Conservation (phyloP, 1,139 yeast genomes). For the Candida smagusa region DNA sequence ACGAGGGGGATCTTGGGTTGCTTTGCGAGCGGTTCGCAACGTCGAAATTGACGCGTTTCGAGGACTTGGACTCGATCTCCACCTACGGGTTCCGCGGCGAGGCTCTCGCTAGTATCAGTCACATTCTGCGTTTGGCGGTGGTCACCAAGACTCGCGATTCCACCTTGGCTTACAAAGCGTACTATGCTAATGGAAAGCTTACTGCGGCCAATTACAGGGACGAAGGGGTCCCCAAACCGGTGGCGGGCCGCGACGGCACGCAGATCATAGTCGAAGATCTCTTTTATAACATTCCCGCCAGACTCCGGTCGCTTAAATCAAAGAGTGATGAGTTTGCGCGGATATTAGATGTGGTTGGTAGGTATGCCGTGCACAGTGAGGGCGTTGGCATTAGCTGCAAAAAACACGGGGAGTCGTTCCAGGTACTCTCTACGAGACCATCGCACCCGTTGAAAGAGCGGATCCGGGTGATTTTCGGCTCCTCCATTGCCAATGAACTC, state of each 20-base stretch:
- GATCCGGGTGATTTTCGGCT: constrained; percentile 71
- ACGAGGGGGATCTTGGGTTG: constrained; percentile 41
- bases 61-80: constrained; percentile 45
- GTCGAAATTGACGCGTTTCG: constrained; percentile 47
- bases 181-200: constrained; percentile 62
- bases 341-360: constrained; percentile 78
- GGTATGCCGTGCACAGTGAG: constrained; percentile 74
- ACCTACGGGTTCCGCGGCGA: constrained; percentile 66
- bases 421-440: constrained; percentile 53
- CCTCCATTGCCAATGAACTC: constrained; percentile 64
- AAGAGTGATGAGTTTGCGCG: constrained; percentile 72
- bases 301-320: constrained; percentile 64
- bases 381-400: constrained; percentile 77
- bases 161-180: constrained; percentile 67
- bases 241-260: constrained; percentile 89
- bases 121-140: constrained; percentile 67
- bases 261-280: constrained; percentile 82
- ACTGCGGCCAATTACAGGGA: constrained; percentile 35
- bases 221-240: constrained; percentile 56
- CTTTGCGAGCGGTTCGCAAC: constrained; percentile 60
- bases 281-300: constrained; percentile 83
- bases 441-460: constrained; percentile 54
- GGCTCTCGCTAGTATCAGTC: constrained; percentile 60
- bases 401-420: constrained; percentile 65
- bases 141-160: constrained; percentile 64